Base-by-base conservation (phyloP, 306 rosid genomes). In the Quercus parvula region DNA sequence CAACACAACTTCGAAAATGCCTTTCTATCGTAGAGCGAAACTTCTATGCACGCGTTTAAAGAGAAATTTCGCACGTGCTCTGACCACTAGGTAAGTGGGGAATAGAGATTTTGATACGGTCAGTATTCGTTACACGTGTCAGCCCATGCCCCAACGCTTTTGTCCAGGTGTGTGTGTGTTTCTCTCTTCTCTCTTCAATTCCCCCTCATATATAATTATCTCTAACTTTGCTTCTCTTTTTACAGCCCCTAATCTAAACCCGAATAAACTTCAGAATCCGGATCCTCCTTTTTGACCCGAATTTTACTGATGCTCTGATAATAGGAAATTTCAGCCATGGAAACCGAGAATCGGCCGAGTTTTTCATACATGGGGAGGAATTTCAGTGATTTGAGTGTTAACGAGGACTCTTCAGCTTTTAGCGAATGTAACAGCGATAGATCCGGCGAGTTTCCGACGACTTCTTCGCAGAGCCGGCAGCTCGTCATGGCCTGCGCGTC, bases 351-450 rank as follows among this genome's bases (percentile, higher is more conserved):
- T 73, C 79, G 84, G 3, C 6, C 61, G 15, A 82, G 77, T 72
- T 90, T 64, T 78, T 62, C 83, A 0, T 93, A 77, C 80, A 77
- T 91, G 87, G 96, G 91, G 4, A 82, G 89, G 61, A 87, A 59
- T 46, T 84, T 91, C 75, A 88, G 90, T 71, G 87, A 89, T 75
- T 85, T 89, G 25, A 82, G 84, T 63, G 81, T 77, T 86, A 90
- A 76, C 49, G 91, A 90, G 2, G 69, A 67, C 8, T 88, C 97
- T 20, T 85, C 97, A 15, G 97, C 99, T 56, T 96, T 96, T 76
- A 93, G 99, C 82, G 99, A 96, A 61, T 93, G 99, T 63, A 90
- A 90, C 78, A 96, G 99, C 76, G 99, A 96, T 74, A 85, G 94
- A 90, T 96, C 99, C 83, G 94, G 96, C 27, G 99, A 96, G 85